Conservation (phyloP, 257 asterid species). For the Nyctanthes arbortristis region DNA sequence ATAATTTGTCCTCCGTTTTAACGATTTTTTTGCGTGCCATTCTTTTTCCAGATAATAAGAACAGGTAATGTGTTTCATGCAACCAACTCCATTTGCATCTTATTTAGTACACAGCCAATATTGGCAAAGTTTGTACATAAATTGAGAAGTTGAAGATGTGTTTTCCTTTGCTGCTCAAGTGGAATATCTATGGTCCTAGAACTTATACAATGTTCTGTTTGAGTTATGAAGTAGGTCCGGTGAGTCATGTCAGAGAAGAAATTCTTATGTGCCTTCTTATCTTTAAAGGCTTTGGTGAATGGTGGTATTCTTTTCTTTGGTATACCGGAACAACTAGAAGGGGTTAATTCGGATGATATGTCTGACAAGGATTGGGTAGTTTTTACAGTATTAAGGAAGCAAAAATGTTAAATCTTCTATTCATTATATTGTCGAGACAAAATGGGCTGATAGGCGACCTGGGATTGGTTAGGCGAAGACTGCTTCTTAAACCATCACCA, state of each 20-base stretch:
- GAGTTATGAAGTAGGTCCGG: background rate
- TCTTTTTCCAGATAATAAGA: background rate
- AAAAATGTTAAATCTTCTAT: background rate
- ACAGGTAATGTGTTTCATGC: background rate
- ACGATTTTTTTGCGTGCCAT: background rate
- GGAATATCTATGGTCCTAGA: background rate
- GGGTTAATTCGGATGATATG: too few relatives aligned
- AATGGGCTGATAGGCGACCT: too few relatives aligned
- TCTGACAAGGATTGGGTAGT: background rate
- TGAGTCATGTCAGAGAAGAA: background rate
- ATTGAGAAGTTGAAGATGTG: too few relatives aligned
- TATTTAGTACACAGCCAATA: background rate
- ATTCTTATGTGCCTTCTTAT: background rate
- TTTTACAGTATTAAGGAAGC: background rate
- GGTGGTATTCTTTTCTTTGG: too few relatives aligned
- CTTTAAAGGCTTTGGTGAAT: background rate
- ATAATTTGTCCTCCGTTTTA: background rate
- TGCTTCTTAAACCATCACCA: too few relatives aligned
- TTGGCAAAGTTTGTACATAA: background rate
- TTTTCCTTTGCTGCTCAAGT: background rate
- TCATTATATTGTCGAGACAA: background rate
- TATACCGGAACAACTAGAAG: too few relatives aligned
- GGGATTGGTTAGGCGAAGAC: too few relatives aligned
- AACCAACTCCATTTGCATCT: background rate
- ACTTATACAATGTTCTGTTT: background rate